A percentile compares a stretch with the other conserved stretches of the same genome.
These are phyloP conservation scores for Cordyceps fumosorosea DNA, from an alignment of 2,329 filamentous ascomycete genomes.

Conservation along the genomic window DNA sequence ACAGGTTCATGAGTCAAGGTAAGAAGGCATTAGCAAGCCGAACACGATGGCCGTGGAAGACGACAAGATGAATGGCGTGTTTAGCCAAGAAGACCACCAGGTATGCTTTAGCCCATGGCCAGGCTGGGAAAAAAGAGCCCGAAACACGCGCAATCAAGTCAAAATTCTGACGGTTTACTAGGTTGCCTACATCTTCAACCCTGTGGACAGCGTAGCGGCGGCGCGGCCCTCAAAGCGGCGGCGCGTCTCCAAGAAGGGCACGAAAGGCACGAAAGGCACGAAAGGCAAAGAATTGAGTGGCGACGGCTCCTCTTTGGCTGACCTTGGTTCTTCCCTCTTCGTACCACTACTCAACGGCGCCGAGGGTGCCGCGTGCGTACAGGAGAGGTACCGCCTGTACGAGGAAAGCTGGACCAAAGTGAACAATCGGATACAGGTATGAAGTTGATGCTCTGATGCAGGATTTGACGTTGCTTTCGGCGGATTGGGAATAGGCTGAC, in stretches of 20 bases:
- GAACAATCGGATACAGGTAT: slow-evolving; percentile 53
- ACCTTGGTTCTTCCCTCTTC: slow-evolving; percentile 30
- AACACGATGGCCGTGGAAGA: slow-evolving; percentile 12
- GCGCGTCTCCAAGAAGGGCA: slow-evolving; percentile 41
- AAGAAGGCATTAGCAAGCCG: not conserved
- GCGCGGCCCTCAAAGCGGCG: slow-evolving; percentile 50
- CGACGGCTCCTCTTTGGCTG: not conserved
- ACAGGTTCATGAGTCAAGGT: not conserved
- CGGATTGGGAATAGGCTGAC: not conserved
- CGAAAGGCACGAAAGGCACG: slow-evolving; percentile 34
- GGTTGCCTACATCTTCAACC: slow-evolving; percentile 58
- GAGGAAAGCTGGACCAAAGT: slow-evolving; percentile 57
- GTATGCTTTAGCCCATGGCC: slow-evolving; percentile 20
- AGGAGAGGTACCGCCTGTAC: slow-evolving; percentile 53
- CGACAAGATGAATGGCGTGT: slow-evolving; percentile 18
- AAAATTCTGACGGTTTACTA: slow-evolving; percentile 25
- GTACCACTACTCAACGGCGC: slow-evolving; percentile 47
- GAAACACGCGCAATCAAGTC: not conserved
- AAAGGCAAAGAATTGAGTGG: slow-evolving; percentile 21
- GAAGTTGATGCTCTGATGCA: not conserved
- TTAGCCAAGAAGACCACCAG: slow-evolving; percentile 40
- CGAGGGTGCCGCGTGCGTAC: slow-evolving; percentile 43
- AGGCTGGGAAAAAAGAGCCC: too few species aligned
- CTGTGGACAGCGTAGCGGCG: slow-evolving; percentile 32
- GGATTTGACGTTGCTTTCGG: not conserved